Evolutionary conservation across 1,284 basidiomycete species (phyloP).

Genomic region (Marasmius tenuissimus): DNA sequence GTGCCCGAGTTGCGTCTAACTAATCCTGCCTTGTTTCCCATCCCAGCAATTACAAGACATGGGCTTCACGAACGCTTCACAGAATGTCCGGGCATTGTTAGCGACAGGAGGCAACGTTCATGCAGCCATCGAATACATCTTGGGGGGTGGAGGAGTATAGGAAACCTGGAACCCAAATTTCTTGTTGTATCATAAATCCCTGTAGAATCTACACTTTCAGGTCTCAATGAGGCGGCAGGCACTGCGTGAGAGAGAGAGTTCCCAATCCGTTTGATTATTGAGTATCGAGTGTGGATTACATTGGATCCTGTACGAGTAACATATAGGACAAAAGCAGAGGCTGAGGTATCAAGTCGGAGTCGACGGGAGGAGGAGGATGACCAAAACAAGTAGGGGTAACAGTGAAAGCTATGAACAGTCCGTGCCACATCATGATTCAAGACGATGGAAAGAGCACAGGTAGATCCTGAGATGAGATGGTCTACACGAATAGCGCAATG

Average conservation of each 20-base stretch:
- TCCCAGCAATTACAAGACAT: slow-evolving; percentile 82
- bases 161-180: no score
- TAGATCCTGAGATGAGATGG: not conserved
- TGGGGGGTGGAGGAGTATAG: slow-evolving; percentile 72
- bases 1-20: no score
- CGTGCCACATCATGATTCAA: not conserved
- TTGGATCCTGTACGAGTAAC: no score
- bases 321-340: no score
- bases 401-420: not conserved
- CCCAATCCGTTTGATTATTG: no score
- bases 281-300: no score
- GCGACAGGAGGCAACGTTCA: slow-evolving; percentile 90
- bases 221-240: no score
- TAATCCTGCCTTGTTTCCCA: not conserved
- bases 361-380: no score
- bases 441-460: not conserved
- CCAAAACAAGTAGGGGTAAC: not conserved
- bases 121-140: slow-evolving; percentile 88
- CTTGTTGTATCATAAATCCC: not conserved
- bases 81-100: slow-evolving; percentile 87
- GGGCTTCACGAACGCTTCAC: slow-evolving; percentile 82
- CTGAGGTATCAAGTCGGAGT: no score
- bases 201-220: no score
- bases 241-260: no score
- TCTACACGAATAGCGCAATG: not conserved